Evolutionary conservation across 2,329 filamentous ascomycete genomes (phyloP), one percentile per base, ranked within the genome.

Genomic region (Mycogone perniciosa): DNA sequence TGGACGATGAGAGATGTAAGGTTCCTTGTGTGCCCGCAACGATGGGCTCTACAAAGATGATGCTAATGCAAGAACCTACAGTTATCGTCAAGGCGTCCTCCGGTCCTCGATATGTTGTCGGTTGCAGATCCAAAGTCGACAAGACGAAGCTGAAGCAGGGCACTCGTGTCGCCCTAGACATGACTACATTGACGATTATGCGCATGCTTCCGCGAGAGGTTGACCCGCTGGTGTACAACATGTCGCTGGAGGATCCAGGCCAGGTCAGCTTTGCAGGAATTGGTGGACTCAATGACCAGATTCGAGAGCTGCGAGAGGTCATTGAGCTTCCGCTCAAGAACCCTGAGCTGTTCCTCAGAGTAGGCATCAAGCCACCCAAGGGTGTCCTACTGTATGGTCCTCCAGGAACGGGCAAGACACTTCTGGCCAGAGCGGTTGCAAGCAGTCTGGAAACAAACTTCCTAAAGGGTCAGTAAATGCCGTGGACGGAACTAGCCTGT

Each of bases 151-250:
- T 99, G 67, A 99, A 97, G 81, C 93, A 99, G 73, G 95, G 95
- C 63, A 96, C 92, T 30, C 89, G 93, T 65, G 93, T 99, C 50
- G 92, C 93, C 33, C 85, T 99, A 54, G 93, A 99, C 66, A 99
- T 99, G 93, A 99, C 93, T 46, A 99, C 93, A 20, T 86, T 99
- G 60, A 99, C 93, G 54, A 99, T 99, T 72, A 99, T 99, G 93
- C 89, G 93, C 65, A 99, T 99, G 93, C 80, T 99, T 43, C 95
- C 93, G 54, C 87, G 93, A 69, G 93, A 99, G 76, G 95, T 99
- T 67, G 93, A 99, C 67, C 93, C 93, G 20, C 79, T 99, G 60
- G 93, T 99, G 60, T 99, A 99, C 81, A 99, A 99, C 78, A 99
- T 99, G 93, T 99, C 93, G 20, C 74, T 99, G 62, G 93, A 99